Evolutionary conservation across 164 flowering plant species (phyloP).

Genomic region (Annona cherimola): DNA sequence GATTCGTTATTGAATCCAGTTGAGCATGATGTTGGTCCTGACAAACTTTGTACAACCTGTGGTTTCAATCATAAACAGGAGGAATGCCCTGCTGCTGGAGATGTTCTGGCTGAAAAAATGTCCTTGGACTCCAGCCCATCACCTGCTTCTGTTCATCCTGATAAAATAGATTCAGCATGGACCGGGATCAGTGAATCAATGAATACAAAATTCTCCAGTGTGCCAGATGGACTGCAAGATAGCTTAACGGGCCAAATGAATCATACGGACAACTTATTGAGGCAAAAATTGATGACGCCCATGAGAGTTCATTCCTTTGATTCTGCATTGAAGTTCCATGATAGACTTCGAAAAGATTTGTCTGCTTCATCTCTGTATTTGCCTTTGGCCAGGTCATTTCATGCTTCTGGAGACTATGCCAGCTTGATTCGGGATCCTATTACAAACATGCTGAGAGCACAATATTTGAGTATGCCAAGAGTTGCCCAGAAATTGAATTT

Average conservation of each 20-base stretch:
- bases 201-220: slow-evolving; percentile 20
- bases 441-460: slow-evolving; percentile 36
- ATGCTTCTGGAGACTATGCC: slow-evolving; percentile 77
- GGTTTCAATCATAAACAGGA: slow-evolving; percentile 19
- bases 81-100: slow-evolving; percentile 26
- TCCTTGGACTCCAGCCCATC: slow-evolving; percentile 30
- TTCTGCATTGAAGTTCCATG: slow-evolving; percentile 71
- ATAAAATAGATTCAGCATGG: slow-evolving; percentile 92
- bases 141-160: slow-evolving; percentile 61
- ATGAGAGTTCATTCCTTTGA: slow-evolving; percentile 86
- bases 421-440: slow-evolving; percentile 72
- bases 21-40: slow-evolving; percentile 10
- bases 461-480: slow-evolving; percentile 38
- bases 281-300: slow-evolving; percentile 44
- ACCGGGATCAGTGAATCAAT: slow-evolving; percentile 49
- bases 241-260: slow-evolving; percentile 19
- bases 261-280: slow-evolving; percentile 32
- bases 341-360: slow-evolving; percentile 43
- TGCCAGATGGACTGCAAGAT: slow-evolving; percentile 22
- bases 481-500: slow-evolving; percentile 48
- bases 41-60: slow-evolving; percentile 13
- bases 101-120: slow-evolving; percentile 21
- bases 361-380: slow-evolving; percentile 52
- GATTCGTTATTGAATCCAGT: slow-evolving; percentile 3
- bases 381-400: slow-evolving; percentile 66